These are phyloP conservation scores for Diaporthe humulicola DNA, from an alignment of 2,329 filamentous ascomycete species.

Conservation along the genomic window DNA sequence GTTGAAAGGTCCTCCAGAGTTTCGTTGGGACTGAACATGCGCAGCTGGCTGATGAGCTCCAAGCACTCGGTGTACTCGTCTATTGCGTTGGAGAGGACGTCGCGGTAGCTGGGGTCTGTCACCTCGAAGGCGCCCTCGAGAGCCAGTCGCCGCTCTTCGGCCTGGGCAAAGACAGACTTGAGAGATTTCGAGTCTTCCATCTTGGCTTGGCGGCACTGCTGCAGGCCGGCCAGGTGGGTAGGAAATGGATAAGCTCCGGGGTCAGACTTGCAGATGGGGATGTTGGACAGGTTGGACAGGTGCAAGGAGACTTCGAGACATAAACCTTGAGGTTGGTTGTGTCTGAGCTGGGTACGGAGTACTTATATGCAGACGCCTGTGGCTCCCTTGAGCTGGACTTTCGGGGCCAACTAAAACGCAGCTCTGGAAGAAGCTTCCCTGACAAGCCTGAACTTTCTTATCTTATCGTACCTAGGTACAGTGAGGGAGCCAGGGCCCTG, in stretches of 20 bases:
- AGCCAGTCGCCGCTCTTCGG: conserved; percentile 64
- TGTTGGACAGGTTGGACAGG: conserved; percentile 33
- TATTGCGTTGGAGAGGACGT: conserved; percentile 76
- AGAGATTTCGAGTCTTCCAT: conserved; percentile 62
- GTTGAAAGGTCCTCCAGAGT: conserved; percentile 88
- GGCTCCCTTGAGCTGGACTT: not conserved
- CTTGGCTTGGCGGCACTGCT: conserved; percentile 47
- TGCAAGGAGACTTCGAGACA: conserved; percentile 17
- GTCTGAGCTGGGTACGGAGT: not conserved
- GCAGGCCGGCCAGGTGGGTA: not conserved
- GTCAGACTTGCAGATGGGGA: conserved; percentile 26
- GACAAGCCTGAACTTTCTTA: conserved; percentile 2
- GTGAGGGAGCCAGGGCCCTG: not conserved
- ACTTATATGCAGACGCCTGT: not conserved
- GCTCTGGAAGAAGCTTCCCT: conserved; percentile 25
- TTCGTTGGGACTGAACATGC: conserved; percentile 93
- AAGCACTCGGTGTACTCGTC: conserved; percentile 80
- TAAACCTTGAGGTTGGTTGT: not conserved
- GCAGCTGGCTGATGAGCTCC: conserved; percentile 75
- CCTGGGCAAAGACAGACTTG: conserved; percentile 62
- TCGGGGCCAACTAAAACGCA: not conserved
- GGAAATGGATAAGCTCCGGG: conserved; percentile 3
- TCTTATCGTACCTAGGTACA: conserved; percentile 24
- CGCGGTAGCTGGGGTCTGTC: conserved; percentile 75
- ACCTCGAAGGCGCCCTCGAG: conserved; percentile 76